Conservation (phyloP, 306 rosid species). For the Fragaria iinumae region DNA sequence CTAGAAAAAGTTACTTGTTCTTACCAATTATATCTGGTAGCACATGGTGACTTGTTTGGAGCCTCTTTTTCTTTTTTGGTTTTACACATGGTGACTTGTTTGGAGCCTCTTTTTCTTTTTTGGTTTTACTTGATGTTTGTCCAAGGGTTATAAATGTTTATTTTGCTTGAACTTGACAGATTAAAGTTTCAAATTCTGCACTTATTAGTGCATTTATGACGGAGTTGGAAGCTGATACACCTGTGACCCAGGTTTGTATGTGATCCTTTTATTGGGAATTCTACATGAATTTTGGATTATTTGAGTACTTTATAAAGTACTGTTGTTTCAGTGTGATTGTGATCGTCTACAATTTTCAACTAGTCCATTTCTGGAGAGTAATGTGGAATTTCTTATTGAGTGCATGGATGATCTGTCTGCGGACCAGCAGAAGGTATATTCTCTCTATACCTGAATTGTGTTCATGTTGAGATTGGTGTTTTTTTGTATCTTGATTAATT, state of each 20-base stretch:
- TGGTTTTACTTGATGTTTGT: background rate
- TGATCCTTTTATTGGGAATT: conserved; percentile 18
- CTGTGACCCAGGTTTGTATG: conserved; percentile 75
- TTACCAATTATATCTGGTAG: background rate
- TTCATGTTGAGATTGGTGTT: conserved; percentile 11
- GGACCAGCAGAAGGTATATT: conserved; percentile 89
- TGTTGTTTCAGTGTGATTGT: conserved; percentile 69
- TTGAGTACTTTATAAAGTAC: conserved; percentile 15
- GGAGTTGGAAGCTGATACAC: conserved; percentile 81
- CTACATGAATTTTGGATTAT: conserved; percentile 13
- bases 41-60: background rate
- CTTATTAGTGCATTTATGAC: conserved; percentile 97
- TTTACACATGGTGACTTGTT: background rate
- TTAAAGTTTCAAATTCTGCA: conserved; percentile 94
- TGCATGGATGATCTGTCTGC: conserved; percentile 94
- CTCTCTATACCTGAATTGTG: conserved; percentile 7
- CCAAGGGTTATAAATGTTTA: conserved; percentile 9
- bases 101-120: background rate
- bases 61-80: background rate
- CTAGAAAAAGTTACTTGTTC: background rate
- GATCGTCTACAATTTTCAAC: conserved; percentile 88
- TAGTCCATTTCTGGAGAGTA: conserved; percentile 87
- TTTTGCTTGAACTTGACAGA: conserved; percentile 42
- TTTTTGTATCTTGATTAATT: conserved; percentile 2
- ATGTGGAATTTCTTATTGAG: conserved; percentile 83